Evolutionary conservation across 2,329 filamentous ascomycete genomes (phyloP).

Genomic region (Pseudogymnoascus sp.): DNA sequence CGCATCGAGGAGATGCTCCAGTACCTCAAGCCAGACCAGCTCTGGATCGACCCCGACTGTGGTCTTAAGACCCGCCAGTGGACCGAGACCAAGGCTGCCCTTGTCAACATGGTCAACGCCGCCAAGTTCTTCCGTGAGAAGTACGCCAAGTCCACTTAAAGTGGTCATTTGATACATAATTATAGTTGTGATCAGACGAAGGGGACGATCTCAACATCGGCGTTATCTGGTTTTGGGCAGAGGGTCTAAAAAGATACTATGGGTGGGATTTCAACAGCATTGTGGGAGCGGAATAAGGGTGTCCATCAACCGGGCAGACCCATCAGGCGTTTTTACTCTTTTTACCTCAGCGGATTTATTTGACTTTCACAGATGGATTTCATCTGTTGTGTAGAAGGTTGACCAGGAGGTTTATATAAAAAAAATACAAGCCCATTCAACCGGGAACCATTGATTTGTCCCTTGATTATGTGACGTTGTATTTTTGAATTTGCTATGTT

Average conservation of each 20-base stretch:
- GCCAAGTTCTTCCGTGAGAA: conserved; percentile 94
- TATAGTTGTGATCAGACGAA: conserved; percentile 13
- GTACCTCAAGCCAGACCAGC: conserved; percentile 95
- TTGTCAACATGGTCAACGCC: conserved; percentile 95
- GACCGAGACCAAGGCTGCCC: conserved; percentile 94
- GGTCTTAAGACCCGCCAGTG: conserved; percentile 98
- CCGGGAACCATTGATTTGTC: neutral
- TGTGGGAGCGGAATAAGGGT: conserved; percentile 4
- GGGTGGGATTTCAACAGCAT: conserved; percentile 12
- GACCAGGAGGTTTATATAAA: conserved; percentile 3
- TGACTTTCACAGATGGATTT: conserved; percentile 8
- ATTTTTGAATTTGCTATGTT: no score
- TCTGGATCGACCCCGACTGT: conserved; percentile 99
- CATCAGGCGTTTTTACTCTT: conserved; percentile 2
- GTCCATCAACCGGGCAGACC: conserved; percentile 8
- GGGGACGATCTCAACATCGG: conserved; percentile 44
- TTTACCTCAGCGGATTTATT: conserved; percentile 8
- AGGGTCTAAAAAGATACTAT: conserved; percentile 24
- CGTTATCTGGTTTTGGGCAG: conserved; percentile 28
- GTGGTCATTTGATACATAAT: conserved; percentile 7
- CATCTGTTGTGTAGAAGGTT: conserved; percentile 9
- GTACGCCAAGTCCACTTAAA: conserved; percentile 55
- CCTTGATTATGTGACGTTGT: neutral
- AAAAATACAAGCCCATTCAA: conserved; percentile 10
- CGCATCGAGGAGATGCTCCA: conserved; percentile 96